phyloP scores from a whole-genome alignment of 352 stramenopile species.

The Blastocystis sp. region DNA sequence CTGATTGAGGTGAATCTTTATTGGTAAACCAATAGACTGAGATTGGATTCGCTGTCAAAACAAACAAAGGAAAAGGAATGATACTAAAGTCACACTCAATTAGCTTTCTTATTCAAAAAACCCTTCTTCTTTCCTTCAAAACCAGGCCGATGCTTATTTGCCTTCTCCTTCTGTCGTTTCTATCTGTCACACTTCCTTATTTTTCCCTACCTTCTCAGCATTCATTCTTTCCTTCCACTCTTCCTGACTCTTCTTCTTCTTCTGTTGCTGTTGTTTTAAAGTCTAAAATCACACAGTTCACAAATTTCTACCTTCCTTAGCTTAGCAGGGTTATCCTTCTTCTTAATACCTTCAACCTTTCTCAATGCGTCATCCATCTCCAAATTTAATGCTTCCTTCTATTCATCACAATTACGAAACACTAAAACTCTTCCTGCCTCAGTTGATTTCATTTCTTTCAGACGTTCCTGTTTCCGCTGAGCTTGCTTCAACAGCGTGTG shows the following conservation, averaged over 20 bases:
- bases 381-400: conserved; percentile 35
- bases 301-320: background rate
- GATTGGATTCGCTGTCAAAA: background rate
- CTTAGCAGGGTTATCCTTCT: conserved; percentile 61
- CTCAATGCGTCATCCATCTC: conserved; percentile 32
- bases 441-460: conserved; percentile 53
- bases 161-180: conserved; percentile 40
- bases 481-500: conserved; percentile 59
- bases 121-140: conserved; percentile 59
- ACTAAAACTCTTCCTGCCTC: background rate
- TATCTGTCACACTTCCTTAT: background rate
- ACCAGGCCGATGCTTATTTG: conserved; percentile 31
- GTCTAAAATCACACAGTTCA: conserved; percentile 10
- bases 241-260: conserved; percentile 66
- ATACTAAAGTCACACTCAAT: conserved; percentile 25
- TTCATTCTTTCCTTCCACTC: conserved; percentile 55
- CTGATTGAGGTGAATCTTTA: too few species aligned
- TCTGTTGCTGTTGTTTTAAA: conserved; percentile 45
- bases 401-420: background rate
- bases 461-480: conserved; percentile 58
- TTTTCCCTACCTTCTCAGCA: conserved; percentile 28
- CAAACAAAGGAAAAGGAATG: conserved; percentile 2
- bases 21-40: too few species aligned
- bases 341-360: conserved; percentile 5
- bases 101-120: conserved; percentile 55